Conservation (phyloP, 805 yeast species). For the Scheffersomyces stipitis region DNA sequence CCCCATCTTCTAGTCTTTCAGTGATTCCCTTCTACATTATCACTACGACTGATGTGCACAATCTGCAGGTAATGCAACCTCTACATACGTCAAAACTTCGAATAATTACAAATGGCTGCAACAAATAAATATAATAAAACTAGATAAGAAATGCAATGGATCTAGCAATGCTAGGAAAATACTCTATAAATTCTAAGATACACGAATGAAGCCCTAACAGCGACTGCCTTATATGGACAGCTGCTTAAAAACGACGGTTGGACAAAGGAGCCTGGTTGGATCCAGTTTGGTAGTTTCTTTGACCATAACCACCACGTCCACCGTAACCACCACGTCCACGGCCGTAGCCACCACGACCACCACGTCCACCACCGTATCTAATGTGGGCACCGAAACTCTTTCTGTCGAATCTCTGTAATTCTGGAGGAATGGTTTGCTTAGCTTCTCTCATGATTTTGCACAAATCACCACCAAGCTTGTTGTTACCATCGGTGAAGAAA, state of each 20-base stretch:
- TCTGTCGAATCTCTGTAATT: constrained; percentile 64
- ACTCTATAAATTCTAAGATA: no score
- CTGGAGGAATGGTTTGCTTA: constrained; percentile 83
- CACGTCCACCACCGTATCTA: constrained; percentile 50
- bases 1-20: no score
- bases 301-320: constrained; percentile 48
- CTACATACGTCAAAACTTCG: no score
- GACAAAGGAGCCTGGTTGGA: constrained; percentile 49
- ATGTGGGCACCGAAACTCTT: constrained; percentile 65
- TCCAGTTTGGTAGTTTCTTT: constrained; percentile 46
- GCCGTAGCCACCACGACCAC: constrained; percentile 57
- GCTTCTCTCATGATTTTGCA: constrained; percentile 93
- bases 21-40: no score
- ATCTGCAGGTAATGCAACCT: no score
- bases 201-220: constrained; percentile 1
- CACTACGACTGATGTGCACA: no score
- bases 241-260: constrained; percentile 41
- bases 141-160: no score
- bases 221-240: constrained; percentile 3
- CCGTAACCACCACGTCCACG: constrained; percentile 52
- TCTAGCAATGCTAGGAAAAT: no score
- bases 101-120: no score
- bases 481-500: constrained; percentile 84
- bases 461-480: constrained; percentile 86
- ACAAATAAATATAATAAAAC: no score